Percentiles rank a stretch among this genome's conserved stretches.
These are phyloP conservation scores for Symbiodinium pilosum DNA, from an alignment of 73 alveolate genomes.

Conservation along the genomic window DNA sequence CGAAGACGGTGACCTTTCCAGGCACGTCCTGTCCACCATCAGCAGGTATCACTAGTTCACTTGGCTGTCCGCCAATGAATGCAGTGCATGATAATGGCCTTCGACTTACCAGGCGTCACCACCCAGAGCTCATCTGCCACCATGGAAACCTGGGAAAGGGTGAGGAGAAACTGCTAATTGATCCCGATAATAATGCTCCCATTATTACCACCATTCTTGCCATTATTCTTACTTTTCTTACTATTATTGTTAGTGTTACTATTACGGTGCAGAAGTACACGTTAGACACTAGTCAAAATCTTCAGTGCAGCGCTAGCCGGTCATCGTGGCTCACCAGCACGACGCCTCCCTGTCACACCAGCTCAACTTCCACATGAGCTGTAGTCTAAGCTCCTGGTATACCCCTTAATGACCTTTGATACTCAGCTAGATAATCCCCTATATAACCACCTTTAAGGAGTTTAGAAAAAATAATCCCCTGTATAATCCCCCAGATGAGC, in stretches of 20 bases:
- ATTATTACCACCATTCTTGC: not conserved
- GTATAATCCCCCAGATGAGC: too few species aligned
- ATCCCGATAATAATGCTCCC: not conserved
- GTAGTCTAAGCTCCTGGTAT: too few species aligned
- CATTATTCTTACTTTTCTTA: too few species aligned
- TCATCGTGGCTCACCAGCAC: constrained; percentile 94
- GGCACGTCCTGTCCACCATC: constrained; percentile 44
- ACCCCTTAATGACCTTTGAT: too few species aligned
- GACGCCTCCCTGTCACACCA: constrained; percentile 84
- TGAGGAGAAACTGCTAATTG: not conserved
- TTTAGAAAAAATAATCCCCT: too few species aligned
- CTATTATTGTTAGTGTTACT: too few species aligned
- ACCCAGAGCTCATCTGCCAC: constrained; percentile 94
- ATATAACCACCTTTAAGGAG: too few species aligned
- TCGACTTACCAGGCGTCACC: constrained; percentile 66
- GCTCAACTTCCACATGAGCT: not conserved
- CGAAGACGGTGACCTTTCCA: constrained; percentile 90
- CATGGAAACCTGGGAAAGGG: constrained; percentile 49
- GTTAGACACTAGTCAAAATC: not conserved
- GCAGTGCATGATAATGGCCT: not conserved
- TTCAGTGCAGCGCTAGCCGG: constrained; percentile 36
- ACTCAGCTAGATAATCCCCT: too few species aligned
- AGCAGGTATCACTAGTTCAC: not conserved
- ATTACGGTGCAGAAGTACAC: not conserved
- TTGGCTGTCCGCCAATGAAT: too few species aligned